Evolutionary conservation across 176 grass and related monocot genomes (phyloP), one percentile per base, ranked within the genome.

Genomic region (Hsuehochloa calcarea): DNA sequence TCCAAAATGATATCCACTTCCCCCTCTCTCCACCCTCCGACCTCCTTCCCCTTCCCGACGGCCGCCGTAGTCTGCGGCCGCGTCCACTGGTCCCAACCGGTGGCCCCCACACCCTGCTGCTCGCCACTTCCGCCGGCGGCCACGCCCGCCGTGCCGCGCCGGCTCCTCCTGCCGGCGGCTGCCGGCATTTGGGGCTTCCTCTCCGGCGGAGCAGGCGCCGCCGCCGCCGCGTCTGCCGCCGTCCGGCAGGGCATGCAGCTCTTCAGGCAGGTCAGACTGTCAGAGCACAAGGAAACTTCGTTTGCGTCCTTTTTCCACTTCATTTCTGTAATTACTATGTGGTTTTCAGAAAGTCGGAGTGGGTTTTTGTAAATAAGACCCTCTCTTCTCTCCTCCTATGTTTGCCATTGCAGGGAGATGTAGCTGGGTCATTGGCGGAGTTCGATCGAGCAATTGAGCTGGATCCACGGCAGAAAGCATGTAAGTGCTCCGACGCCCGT

Each of bases 241-340:
- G 85, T 95, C 68, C 85, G 92, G 77, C 89, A 80, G 10, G 95
- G 95, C 80, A 95, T 98, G 95, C 65, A 88, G 46, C 93, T 93
- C 46, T 98, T 97, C 82, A 77, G 83, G 26, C 49, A 95, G 94
- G 94, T 97, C 26, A 34, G 31, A 34, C 31, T 34, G 1, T 34
- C 31, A 23, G 25, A 34, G 5, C 4, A 19, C 39, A 22, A 6
- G 22, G 25, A 20, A 15, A 15, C 6, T 1, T 65, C 12, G 4
- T 41, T 38, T 19, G 10, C 38, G 1, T 68, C 15, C 27, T 27
- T 69, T 29, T 0, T 15, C 38, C 15, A 26, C 1, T 22, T 12
- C 14, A 3, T 15, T 65, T 76, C 41, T 51, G 14, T 61, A 39
- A 60, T 67, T 68, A 22, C 22, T 19, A 17, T 74, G 71, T 19